phyloP scores from a whole-genome alignment of 1,284 basidiomycete genomes.

The Polyporus tsugae region DNA sequence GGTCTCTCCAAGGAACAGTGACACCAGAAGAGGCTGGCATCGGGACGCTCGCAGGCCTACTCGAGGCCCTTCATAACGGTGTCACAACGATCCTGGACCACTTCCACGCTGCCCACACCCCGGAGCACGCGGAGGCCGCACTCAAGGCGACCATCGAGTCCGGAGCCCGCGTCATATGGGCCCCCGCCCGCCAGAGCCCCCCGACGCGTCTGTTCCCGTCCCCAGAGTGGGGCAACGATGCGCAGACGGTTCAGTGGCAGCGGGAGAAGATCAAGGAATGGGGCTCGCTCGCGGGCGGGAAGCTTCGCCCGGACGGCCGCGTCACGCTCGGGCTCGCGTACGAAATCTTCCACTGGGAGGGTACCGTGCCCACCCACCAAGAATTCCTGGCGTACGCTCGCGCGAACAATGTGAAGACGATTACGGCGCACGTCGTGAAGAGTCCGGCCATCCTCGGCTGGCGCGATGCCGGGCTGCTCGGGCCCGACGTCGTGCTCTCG shows the following conservation, averaged over 20 bases:
- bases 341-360: constrained; percentile 32
- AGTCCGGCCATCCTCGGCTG: constrained; percentile 38
- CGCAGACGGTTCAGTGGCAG: constrained; percentile 40
- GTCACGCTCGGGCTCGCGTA: constrained; percentile 47
- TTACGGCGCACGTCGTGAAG: constrained; percentile 44
- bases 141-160: constrained; percentile 41
- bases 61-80: constrained; percentile 45
- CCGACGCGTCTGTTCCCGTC: constrained; percentile 38
- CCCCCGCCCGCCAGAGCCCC: constrained; percentile 40
- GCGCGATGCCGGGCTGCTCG: constrained; percentile 40
- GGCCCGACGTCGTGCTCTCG: constrained; percentile 44
- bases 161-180: constrained; percentile 42
- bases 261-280: constrained; percentile 40
- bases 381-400: constrained; percentile 38
- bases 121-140: constrained; percentile 41
- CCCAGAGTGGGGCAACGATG: constrained; percentile 39
- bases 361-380: constrained; percentile 33
- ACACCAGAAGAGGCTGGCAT: constrained; percentile 42
- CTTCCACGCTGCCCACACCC: constrained; percentile 42
- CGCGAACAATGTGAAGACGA: constrained; percentile 34
- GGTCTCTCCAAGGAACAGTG: constrained; percentile 38
- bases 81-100: constrained; percentile 46
- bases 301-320: constrained; percentile 41
- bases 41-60: constrained; percentile 44
- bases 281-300: constrained; percentile 38